A percentile compares a stretch with the other conserved stretches of the same genome.
These are phyloP conservation scores for Verbena officinalis DNA, from an alignment of 257 asterid species.

Conservation along the genomic window DNA sequence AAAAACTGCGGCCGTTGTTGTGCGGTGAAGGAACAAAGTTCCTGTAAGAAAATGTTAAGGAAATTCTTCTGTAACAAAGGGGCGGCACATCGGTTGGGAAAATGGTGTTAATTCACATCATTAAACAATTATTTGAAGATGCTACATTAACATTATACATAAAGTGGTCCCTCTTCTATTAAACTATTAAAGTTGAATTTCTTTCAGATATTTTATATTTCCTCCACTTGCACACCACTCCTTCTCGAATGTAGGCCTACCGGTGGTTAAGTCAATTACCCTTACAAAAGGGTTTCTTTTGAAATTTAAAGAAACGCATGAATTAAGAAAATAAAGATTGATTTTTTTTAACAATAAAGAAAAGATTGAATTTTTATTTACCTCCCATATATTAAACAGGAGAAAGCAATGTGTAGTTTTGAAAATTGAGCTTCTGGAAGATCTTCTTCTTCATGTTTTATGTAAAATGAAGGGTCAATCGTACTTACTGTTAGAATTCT, in stretches of 20 bases:
- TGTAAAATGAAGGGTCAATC: not conserved
- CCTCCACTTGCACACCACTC: not conserved
- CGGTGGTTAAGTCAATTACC: not conserved
- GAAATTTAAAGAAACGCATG: not conserved
- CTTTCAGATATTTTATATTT: not conserved
- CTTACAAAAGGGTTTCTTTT: not conserved
- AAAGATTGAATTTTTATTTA: not conserved
- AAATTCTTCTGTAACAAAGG: not conserved
- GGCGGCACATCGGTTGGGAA: not conserved
- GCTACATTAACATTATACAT: not conserved
- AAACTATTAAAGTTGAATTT: not conserved
- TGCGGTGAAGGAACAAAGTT: not conserved
- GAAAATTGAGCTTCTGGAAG: not conserved
- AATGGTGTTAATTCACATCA: not conserved
- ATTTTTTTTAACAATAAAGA: not conserved
- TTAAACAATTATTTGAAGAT: not conserved
- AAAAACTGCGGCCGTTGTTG: not conserved
- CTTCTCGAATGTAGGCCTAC: not conserved
- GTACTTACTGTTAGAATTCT: not conserved
- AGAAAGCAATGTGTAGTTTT: not conserved
- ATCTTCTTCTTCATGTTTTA: not conserved
- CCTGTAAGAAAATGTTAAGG: not conserved
- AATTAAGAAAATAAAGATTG: not conserved
- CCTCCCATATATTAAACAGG: not conserved
- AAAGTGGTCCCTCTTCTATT: not conserved